Evolutionary conservation across 2,329 filamentous ascomycete species (phyloP), one percentile per base, ranked within the genome.

Genomic region (Plenodomus lindquistii): DNA sequence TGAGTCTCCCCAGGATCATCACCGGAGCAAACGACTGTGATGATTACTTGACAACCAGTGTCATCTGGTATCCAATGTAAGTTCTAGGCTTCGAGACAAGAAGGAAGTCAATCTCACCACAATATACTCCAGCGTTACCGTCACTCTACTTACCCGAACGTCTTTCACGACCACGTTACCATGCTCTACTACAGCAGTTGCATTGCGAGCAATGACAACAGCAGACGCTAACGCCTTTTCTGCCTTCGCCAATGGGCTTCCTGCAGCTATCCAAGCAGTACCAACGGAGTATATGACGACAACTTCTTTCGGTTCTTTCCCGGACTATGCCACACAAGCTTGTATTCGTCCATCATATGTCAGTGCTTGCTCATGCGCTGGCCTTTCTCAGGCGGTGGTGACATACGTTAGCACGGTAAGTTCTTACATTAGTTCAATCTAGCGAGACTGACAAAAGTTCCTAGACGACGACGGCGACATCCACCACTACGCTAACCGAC

Each of bases 351-450:
- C 40, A 11, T 42, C 41, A 10, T 71, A 68, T 44, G 54, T 54
- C 0, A 67, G 64, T 36, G 64, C 59, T 2, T 71, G 68, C 41
- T 44, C 42, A 9, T 71, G 67, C 40, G 50, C 60, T 22, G 55
- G 54, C 2, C 46, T 70, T 13, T 54, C 53, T 3, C 16, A 54
- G 15, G 55, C 44, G 11, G 37, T 37, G 1, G 31, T 62, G 8
- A 61, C 60, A 15, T 46, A 44, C 8, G 47, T 62, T 16, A 55
- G 57, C 35, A 45, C 54, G 9, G 68, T 70, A 56, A 53, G 63
- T 52, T 4, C 6, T 31, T 31, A 10, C 2, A 4, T 4, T 11
- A 15, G 3, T 9, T 13, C 9, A 7, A 3, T 1, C 0, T 24
- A 24, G 20, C 9, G n/a, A 17, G 2, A 21, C 15, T 16, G n/a